These are phyloP conservation scores for Cubamyces lactineus DNA, from an alignment of 768 basidiomycete genomes.

Conservation along the genomic window DNA sequence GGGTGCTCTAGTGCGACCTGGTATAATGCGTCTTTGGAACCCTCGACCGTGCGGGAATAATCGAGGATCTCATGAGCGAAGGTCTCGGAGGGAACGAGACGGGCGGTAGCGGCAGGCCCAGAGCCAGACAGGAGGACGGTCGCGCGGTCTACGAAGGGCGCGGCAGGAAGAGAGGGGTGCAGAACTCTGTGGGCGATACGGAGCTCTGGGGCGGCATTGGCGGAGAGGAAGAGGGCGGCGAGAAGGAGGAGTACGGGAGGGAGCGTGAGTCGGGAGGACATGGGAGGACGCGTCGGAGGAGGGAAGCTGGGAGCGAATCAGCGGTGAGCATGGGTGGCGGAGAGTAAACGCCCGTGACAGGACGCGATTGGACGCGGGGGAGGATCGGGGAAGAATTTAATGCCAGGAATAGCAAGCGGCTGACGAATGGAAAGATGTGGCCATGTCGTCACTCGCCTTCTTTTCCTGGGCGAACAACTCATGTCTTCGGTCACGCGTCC, in stretches of 20 bases:
- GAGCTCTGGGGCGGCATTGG: slow-evolving; percentile 29
- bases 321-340: background rate
- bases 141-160: slow-evolving; percentile 48
- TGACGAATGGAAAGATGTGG: background rate
- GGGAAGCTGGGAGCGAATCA: slow-evolving; percentile 15
- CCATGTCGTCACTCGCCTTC: slow-evolving; percentile 18
- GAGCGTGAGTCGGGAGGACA: slow-evolving; percentile 36
- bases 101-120: slow-evolving; percentile 18
- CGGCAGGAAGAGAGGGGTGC: slow-evolving; percentile 44
- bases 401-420: slow-evolving; percentile 11
- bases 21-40: slow-evolving; percentile 52
- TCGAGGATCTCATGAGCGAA: slow-evolving; percentile 51
- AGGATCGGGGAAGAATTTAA: slow-evolving; percentile 3
- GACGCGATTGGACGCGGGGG: slow-evolving; percentile 23
- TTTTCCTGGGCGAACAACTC: background rate
- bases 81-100: slow-evolving; percentile 41
- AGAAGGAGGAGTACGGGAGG: slow-evolving; percentile 21
- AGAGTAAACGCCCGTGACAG: slow-evolving; percentile 10
- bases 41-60: slow-evolving; percentile 45
- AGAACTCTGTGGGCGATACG: slow-evolving; percentile 55
- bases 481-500: slow-evolving; percentile 1
- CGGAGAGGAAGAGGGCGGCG: slow-evolving; percentile 27
- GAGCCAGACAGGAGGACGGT: slow-evolving; percentile 40
- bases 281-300: slow-evolving; percentile 1
- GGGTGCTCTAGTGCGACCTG: slow-evolving; percentile 68